Evolutionary conservation across 805 yeast species (phyloP).

Genomic region (Candida xiaguanensis): DNA sequence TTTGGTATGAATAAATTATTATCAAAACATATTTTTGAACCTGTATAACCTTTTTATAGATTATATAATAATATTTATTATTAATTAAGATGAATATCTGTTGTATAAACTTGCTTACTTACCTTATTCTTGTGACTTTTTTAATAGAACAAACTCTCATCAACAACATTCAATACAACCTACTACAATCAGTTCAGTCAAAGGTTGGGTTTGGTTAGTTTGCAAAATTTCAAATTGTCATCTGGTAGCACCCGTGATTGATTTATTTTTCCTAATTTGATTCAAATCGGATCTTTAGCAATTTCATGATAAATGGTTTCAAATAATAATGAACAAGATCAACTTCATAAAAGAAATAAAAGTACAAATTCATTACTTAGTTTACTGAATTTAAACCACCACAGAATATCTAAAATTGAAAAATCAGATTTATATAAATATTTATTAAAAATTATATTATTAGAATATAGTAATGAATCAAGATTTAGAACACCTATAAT

Average conservation of each 20-base stretch:
- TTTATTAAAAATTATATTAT: constrained; percentile 50
- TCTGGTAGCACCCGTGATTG: constrained; percentile 1
- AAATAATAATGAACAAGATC: not conserved
- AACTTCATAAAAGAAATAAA: not conserved
- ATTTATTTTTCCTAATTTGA: not conserved
- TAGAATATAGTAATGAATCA: constrained; percentile 64
- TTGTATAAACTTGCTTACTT: too few species aligned
- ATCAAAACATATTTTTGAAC: constrained; percentile 45
- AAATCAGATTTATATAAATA: constrained; percentile 42
- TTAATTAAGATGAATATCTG: too few species aligned
- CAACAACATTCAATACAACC: too few species aligned
- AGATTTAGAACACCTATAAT: constrained; percentile 43
- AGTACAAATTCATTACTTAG: constrained; percentile 3
- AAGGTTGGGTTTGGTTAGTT: too few species aligned
- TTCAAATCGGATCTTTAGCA: not conserved
- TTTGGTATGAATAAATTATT: constrained; percentile 58
- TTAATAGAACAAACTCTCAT: too few species aligned
- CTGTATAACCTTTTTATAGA: too few species aligned
- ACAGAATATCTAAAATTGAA: constrained; percentile 12
- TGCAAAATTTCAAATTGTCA: not conserved
- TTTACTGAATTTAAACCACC: not conserved
- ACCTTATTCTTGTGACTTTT: too few species aligned
- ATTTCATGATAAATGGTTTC: constrained; percentile 4
- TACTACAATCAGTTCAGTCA: too few species aligned
- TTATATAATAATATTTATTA: too few species aligned